A percentile compares a stretch with the other conserved stretches of the same genome.
Evolutionary conservation across 306 rosid genomes (phyloP).

Genomic region (barrel medic (Medicago truncatula)): MtrunA17r5.0-ANR NC_053042.1:10923501-10924000

Average conservation of each 20-base stretch:
- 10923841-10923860: background rate
- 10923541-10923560: too few species aligned
- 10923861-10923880: background rate
- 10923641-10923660: too few species aligned
- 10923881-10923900: slow-evolving; percentile 1
- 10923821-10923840: background rate
- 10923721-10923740: background rate
- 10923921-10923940: background rate
- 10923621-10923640: too few species aligned
- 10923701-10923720: too few species aligned
- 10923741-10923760: background rate
- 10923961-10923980: slow-evolving; percentile 15
- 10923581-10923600: background rate
- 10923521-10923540: too few species aligned
- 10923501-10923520: too few species aligned
- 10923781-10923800: slow-evolving; percentile 7
- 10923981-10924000: slow-evolving; percentile 17
- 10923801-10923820: slow-evolving; percentile 9
- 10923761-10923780: background rate
- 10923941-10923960: background rate
- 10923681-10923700: too few species aligned
- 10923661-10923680: too few species aligned
- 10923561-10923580: too few species aligned
- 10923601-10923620: background rate
- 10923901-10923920: background rate